These are phyloP conservation scores for Daedalea quercina DNA, from an alignment of 768 basidiomycete genomes.

Conservation along the genomic window DNA sequence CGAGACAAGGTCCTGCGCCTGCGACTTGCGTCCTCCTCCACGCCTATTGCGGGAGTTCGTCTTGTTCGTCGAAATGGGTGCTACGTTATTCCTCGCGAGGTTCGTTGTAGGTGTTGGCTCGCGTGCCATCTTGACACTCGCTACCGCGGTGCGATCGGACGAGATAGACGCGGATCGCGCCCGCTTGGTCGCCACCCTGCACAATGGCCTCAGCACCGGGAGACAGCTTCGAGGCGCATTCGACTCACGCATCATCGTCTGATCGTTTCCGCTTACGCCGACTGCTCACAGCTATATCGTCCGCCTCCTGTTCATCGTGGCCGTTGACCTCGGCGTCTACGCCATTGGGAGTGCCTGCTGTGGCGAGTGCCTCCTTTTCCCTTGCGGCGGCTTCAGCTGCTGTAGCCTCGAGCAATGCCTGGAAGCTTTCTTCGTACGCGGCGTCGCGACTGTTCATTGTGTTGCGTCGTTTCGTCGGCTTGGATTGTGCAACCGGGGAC, in stretches of 20 bases:
- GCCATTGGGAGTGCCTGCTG: constrained; percentile 4
- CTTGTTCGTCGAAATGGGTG: constrained; percentile 16
- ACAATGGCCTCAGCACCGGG: background rate
- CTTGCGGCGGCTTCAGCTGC: constrained; percentile 60
- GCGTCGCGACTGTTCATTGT: constrained; percentile 99
- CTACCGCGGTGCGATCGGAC: constrained; percentile 48
- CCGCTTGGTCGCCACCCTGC: constrained; percentile 56
- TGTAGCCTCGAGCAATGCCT: constrained; percentile 68
- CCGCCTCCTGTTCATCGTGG: constrained; percentile 38
- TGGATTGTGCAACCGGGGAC: constrained; percentile 52
- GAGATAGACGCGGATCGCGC: constrained; percentile 69
- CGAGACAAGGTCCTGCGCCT: constrained; percentile 22
- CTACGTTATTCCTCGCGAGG: constrained; percentile 12
- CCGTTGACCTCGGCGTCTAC: constrained; percentile 26
- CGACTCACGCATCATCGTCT: constrained; percentile 64
- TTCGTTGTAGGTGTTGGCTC: constrained; percentile 25
- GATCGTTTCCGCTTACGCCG: constrained; percentile 69
- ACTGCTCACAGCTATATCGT: constrained; percentile 35
- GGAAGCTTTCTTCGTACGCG: constrained; percentile 82
- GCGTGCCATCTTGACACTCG: constrained; percentile 21
- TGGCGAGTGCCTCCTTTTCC: constrained; percentile 2
- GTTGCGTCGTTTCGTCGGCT: constrained; percentile 81
- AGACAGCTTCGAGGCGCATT: background rate
- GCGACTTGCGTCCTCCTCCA: constrained; percentile 24
- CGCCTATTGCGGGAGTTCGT: constrained; percentile 23